Percentiles rank a stretch among this genome's conserved stretches.
Evolutionary conservation across 2,329 filamentous ascomycete genomes (phyloP).

Genomic region (Pseudocercospora crystallina): DNA sequence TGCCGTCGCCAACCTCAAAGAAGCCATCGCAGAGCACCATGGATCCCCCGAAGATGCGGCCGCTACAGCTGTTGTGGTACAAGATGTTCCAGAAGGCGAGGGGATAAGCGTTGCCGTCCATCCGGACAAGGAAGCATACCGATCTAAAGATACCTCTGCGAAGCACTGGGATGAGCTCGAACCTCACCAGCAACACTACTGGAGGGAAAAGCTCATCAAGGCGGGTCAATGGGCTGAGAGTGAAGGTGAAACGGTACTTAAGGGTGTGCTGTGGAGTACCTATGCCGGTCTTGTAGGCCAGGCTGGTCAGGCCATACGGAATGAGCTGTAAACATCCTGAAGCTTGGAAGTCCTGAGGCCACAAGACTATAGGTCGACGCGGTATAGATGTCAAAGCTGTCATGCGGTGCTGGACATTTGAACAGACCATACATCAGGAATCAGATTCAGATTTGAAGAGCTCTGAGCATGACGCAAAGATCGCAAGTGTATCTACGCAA

Average conservation of each 20-base stretch:
- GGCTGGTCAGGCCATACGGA: background rate
- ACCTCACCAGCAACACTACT: constrained; percentile 61
- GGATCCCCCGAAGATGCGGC: constrained; percentile 21
- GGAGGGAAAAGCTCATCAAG: constrained; percentile 67
- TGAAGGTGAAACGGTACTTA: constrained; percentile 74
- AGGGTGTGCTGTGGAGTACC: constrained; percentile 74
- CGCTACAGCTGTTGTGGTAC: constrained; percentile 40
- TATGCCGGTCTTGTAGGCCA: constrained; percentile 4
- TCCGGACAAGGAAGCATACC: constrained; percentile 41
- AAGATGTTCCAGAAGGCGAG: constrained; percentile 36
- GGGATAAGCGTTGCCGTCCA: constrained; percentile 38
- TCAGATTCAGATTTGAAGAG: background rate
- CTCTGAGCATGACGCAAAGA: background rate
- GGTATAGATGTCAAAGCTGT: background rate
- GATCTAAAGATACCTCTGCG: constrained; percentile 48
- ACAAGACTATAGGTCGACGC: background rate
- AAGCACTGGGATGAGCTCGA: constrained; percentile 71
- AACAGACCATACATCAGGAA: background rate
- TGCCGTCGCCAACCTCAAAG: constrained; percentile 8
- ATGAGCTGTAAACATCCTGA: too few species aligned
- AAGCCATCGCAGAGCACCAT: constrained; percentile 22
- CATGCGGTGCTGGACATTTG: background rate
- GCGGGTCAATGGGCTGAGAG: constrained; percentile 77
- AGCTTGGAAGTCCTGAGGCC: background rate
- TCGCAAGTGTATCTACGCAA: background rate